These are phyloP conservation scores for Penicillium aurantiogriseum DNA, from an alignment of 2,329 filamentous ascomycete genomes.

Conservation along the genomic window DNA sequence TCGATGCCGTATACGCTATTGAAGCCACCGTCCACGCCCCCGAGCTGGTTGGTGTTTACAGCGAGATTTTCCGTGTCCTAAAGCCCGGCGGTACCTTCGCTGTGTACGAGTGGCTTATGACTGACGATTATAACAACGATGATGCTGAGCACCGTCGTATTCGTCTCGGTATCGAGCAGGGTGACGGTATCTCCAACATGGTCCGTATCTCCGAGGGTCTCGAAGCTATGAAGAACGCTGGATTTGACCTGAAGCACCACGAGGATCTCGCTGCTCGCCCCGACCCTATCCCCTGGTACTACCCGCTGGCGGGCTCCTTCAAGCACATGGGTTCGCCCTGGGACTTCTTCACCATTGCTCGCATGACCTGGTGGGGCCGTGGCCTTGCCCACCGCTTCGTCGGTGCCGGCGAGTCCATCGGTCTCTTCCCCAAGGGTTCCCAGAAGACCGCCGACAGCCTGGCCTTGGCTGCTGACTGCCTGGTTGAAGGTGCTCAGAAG, in stretches of 20 bases:
- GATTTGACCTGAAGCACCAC: conserved; percentile 77
- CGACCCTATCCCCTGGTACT: conserved; percentile 87
- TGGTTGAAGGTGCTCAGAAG: conserved; percentile 81
- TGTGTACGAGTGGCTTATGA: conserved; percentile 99
- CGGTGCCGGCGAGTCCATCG: conserved; percentile 70
- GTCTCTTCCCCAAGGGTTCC: conserved; percentile 75
- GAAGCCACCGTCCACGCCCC: conserved; percentile 96
- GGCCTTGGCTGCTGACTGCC: conserved; percentile 74
- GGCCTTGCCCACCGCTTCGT: conserved; percentile 72
- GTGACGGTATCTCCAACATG: conserved; percentile 98
- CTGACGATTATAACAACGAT: conserved; percentile 85
- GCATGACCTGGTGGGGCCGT: conserved; percentile 86
- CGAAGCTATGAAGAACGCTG: conserved; percentile 78
- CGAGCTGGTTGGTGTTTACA: conserved; percentile 85
- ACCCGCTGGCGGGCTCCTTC: conserved; percentile 81
- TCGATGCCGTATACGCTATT: conserved; percentile 95
- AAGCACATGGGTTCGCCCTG: conserved; percentile 76
- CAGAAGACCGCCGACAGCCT: conserved; percentile 94
- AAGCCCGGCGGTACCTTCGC: conserved; percentile 96
- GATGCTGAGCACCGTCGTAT: conserved; percentile 85
- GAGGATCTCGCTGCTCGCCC: conserved; percentile 80
- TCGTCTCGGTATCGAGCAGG: conserved; percentile 90
- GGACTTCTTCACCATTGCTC: conserved; percentile 78
- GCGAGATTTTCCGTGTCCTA: conserved; percentile 88
- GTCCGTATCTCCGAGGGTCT: conserved; percentile 79